These are phyloP conservation scores for Raphidocelis subcapitata DNA, from an alignment of 139 green algal species.

Conservation along the genomic window DNA sequence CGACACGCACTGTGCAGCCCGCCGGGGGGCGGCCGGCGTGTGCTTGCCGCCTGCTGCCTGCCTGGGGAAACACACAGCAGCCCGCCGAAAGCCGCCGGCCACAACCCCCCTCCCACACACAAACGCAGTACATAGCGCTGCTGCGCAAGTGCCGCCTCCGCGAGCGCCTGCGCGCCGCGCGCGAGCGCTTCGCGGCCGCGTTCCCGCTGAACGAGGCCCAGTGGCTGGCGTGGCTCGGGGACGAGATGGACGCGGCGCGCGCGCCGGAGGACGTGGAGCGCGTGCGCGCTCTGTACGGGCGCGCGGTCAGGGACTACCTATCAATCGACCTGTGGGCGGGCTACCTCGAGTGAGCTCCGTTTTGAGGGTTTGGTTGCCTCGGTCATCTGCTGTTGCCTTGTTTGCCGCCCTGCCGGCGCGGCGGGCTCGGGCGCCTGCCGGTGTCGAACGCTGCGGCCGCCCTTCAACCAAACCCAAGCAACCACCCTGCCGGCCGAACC, in stretches of 20 bases:
- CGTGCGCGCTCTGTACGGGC: constrained; percentile 50
- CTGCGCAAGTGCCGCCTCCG: constrained; percentile 59
- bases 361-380: neutral
- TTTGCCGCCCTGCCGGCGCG: no score
- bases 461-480: no score
- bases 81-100: no score
- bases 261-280: constrained; percentile 28
- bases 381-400: no score
- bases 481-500: neutral
- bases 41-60: constrained; percentile 1
- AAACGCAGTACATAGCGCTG: constrained; percentile 59
- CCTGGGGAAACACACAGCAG: no score
- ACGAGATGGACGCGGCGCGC: constrained; percentile 52
- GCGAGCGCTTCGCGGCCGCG: constrained; percentile 56
- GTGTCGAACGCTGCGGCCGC: no score
- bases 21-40: no score
- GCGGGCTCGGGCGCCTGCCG: no score
- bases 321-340: constrained; percentile 66
- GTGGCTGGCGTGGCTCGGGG: constrained; percentile 83
- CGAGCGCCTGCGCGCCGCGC: constrained; percentile 47
- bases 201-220: constrained; percentile 79
- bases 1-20: no score
- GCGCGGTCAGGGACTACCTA: constrained; percentile 74
- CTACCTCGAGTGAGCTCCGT: constrained; percentile 49
- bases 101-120: neutral